These are phyloP conservation scores for Primulina huaijiensis DNA, from an alignment of 257 asterid genomes.

Conservation along the genomic window DNA sequence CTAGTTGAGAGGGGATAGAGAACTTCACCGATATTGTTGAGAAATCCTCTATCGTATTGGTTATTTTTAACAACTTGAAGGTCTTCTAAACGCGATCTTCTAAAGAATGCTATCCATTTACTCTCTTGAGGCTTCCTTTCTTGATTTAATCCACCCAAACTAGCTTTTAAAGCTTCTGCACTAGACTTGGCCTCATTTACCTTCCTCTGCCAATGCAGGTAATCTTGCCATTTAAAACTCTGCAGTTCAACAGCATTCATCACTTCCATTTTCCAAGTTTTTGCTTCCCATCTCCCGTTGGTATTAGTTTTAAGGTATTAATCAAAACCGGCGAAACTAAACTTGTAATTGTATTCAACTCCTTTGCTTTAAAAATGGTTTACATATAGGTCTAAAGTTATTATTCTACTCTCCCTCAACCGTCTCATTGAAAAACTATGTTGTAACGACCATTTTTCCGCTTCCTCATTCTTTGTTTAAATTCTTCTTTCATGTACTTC, in stretches of 20 bases:
- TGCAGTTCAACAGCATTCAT: slow-evolving; percentile 30
- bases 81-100: slow-evolving; percentile 75
- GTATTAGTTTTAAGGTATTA: neutral
- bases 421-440: no score
- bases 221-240: slow-evolving; percentile 95
- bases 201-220: slow-evolving; percentile 78
- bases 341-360: neutral
- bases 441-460: no score
- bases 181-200: slow-evolving; percentile 82
- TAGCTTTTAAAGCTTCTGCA: slow-evolving; percentile 73
- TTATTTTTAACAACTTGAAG: slow-evolving; percentile 59
- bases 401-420: no score
- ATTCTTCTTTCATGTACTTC: no score
- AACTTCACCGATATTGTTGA: slow-evolving; percentile 58
- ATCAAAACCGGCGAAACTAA: neutral
- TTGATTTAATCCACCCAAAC: slow-evolving; percentile 57
- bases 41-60: slow-evolving; percentile 63
- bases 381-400: no score
- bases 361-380: no score
- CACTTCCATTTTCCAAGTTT: neutral
- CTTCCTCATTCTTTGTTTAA: no score
- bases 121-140: slow-evolving; percentile 54
- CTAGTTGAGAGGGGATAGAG: slow-evolving; percentile 72
- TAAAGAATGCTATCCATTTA: slow-evolving; percentile 73
- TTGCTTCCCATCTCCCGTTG: neutral